phyloP scores from a whole-genome alignment of 257 asterid genomes.

The Echium plantagineum region DNA sequence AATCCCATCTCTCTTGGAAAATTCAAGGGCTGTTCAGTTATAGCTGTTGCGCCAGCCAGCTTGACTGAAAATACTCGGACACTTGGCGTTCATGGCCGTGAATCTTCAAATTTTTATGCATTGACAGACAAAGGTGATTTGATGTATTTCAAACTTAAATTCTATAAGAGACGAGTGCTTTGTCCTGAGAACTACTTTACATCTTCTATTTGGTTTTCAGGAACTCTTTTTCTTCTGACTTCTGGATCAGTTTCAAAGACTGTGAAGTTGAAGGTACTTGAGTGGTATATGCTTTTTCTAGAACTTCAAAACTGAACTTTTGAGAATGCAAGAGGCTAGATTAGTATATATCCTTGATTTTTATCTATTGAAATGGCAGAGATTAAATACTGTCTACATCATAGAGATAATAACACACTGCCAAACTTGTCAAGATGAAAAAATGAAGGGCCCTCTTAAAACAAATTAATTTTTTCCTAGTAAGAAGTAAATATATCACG shows the following conservation, averaged over 20 bases:
- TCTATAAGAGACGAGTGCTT: slow-evolving; percentile 3
- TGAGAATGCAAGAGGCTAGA: no score
- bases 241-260: slow-evolving; percentile 30
- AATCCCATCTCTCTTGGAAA: slow-evolving; percentile 30
- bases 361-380: no score
- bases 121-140: slow-evolving; percentile 45
- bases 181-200: slow-evolving; percentile 2
- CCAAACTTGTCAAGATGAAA: no score
- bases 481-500: no score
- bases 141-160: slow-evolving; percentile 5
- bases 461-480: no score
- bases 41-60: slow-evolving; percentile 34
- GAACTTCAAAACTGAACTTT: background rate
- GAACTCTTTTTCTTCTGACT: slow-evolving; percentile 45
- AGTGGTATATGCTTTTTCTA: background rate
- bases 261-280: slow-evolving; percentile 52
- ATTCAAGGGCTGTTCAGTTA: slow-evolving; percentile 36
- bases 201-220: slow-evolving; percentile 21
- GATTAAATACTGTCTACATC: background rate
- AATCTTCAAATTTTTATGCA: slow-evolving; percentile 42
- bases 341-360: background rate
- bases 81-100: slow-evolving; percentile 21
- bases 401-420: no score
- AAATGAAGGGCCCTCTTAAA: no score
- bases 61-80: slow-evolving; percentile 12